These are phyloP conservation scores for Ogataea methanolica DNA, from an alignment of 805 yeast species.

Conservation along the genomic window DNA sequence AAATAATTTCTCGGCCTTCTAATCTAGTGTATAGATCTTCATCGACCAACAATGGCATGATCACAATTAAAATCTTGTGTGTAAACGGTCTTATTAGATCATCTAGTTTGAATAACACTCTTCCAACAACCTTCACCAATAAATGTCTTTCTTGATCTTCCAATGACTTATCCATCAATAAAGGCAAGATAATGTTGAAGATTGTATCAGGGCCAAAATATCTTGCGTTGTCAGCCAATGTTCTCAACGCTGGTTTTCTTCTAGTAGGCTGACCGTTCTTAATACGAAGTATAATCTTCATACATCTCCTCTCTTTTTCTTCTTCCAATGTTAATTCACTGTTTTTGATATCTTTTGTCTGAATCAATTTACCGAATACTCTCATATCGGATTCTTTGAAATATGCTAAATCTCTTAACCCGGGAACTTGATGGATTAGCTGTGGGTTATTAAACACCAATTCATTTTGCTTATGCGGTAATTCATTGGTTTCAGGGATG, in stretches of 20 bases:
- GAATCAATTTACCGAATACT: constrained; percentile 60
- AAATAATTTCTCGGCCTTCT: constrained; percentile 76
- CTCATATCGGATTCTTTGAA: constrained; percentile 69
- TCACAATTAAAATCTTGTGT: constrained; percentile 63
- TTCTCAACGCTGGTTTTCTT: constrained; percentile 66
- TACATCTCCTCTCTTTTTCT: constrained; percentile 51
- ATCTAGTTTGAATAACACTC: constrained; percentile 64
- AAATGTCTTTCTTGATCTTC: constrained; percentile 83
- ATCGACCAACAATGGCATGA: constrained; percentile 76
- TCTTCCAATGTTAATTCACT: constrained; percentile 45
- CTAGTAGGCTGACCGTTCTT: constrained; percentile 72
- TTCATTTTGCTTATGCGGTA: constrained; percentile 23
- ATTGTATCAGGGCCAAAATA: constrained; percentile 65
- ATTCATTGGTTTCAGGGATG: constrained; percentile 46
- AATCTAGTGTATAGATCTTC: constrained; percentile 69
- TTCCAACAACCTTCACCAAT: constrained; percentile 67
- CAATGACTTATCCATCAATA: constrained; percentile 63
- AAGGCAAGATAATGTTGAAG: constrained; percentile 69
- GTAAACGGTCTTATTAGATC: constrained; percentile 67
- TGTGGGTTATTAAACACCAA: constrained; percentile 27
- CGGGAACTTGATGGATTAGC: constrained; percentile 55
- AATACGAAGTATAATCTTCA: constrained; percentile 60
- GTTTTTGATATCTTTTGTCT: constrained; percentile 27
- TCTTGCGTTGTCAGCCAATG: constrained; percentile 58
- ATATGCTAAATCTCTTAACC: constrained; percentile 58